These are phyloP conservation scores for Trypanosoma caninum DNA, from an alignment of 208 protist species.

Conservation along the genomic window DNA sequence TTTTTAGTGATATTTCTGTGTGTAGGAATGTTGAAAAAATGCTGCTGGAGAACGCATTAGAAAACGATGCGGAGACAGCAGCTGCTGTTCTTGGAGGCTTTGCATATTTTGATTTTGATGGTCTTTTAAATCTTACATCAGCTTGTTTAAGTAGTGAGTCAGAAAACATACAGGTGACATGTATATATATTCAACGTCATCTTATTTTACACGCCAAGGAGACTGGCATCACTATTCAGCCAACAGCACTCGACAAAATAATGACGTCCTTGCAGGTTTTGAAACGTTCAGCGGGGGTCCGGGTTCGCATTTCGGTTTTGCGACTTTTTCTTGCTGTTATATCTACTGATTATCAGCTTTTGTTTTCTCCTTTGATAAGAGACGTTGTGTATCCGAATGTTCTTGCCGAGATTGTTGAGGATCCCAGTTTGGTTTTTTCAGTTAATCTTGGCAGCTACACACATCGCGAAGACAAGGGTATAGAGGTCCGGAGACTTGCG, in stretches of 20 bases:
- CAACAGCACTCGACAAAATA: slow-evolving; percentile 1
- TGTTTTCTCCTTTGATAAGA: slow-evolving; percentile 29
- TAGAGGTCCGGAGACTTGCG: slow-evolving; percentile 92
- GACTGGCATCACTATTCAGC: not conserved
- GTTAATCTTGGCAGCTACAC: slow-evolving; percentile 94
- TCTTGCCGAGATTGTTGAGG: slow-evolving; percentile 29
- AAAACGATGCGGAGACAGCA: slow-evolving; percentile 22
- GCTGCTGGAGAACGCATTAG: slow-evolving; percentile 29
- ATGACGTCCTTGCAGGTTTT: slow-evolving; percentile 14
- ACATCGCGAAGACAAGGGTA: slow-evolving; percentile 91
- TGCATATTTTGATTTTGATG: slow-evolving; percentile 11
- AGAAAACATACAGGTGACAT: not conserved
- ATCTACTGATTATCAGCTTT: slow-evolving; percentile 30
- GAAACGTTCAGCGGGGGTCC: slow-evolving; percentile 16
- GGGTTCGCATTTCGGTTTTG: slow-evolving; percentile 25
- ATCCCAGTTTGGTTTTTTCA: slow-evolving; percentile 41
- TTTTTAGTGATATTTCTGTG: slow-evolving; percentile 28
- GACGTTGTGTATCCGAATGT: slow-evolving; percentile 26
- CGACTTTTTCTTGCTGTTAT: slow-evolving; percentile 41
- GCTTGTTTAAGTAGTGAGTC: slow-evolving; percentile 10
- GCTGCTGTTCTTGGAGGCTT: slow-evolving; percentile 19
- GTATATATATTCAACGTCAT: slow-evolving; percentile 18
- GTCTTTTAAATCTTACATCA: slow-evolving; percentile 7
- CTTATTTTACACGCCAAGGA: not conserved
- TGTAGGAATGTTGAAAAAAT: slow-evolving; percentile 28